Evolutionary conservation across 768 basidiomycete species (phyloP), one percentile per base, ranked within the genome.

Genomic region (Agrocybe praecox): DNA sequence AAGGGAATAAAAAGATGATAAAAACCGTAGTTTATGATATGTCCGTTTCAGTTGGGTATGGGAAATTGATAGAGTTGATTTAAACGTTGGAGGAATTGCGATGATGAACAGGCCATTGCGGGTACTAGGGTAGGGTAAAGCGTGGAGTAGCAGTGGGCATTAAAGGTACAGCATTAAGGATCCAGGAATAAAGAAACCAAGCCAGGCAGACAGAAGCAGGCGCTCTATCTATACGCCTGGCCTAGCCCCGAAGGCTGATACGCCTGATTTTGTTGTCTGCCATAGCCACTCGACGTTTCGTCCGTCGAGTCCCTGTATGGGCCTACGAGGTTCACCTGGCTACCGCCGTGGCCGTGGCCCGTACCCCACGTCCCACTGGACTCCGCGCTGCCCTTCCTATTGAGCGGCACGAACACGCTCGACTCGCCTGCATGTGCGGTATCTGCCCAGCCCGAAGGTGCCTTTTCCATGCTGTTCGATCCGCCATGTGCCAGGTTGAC

Each of bases 391-490:
- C 40, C 24, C 32, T 64, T 29, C 26, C 26, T 63, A 15, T 49
- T 50, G 18, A 90, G 66, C 14, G 89, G 88, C 48, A 86, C 74
- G 64, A 90, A 90, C 33, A 86, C 80, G 59, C 84, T 85, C 60
- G 86, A 84, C 72, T 87, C 82, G 58, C 40, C 44, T 18, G 56
- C 44, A 23, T 55, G 47, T 21, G 10, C 18, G 17, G 40, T 57
- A 23, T 29, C 8, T 23, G 57, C 21, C 33, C 53, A 59, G 22
- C 52, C 67, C 19, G 42, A 36, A 18, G 19, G 14, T 1, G 56
- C 45, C 23, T 43, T 33, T 6, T 42, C 46, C n/a, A 36, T 11
- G 12, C 22, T 34, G 22, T 18, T 66, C 49, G 24, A 45, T 43
- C 46, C 46, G 12, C 7, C 33, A 34, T 8, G 57, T 6, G 32